Evolutionary conservation across 78 protist species (phyloP), one percentile per base, ranked within the genome.

Genomic region (Tieghemostelium lacteum): DNA sequence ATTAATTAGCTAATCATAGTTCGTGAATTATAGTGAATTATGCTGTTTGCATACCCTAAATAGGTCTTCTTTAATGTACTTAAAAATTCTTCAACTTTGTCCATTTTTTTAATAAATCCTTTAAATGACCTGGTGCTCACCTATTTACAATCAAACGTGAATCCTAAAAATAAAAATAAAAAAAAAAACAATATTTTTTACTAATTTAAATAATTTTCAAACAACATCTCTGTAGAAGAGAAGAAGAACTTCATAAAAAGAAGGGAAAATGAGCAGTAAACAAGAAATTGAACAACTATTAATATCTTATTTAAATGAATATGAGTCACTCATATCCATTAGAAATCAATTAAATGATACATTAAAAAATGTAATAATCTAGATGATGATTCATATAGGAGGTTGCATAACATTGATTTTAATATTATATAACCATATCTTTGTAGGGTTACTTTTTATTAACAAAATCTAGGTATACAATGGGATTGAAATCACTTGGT

Each of bases 401-500:
- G n/a, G n/a, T 10, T 45, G 10, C 52, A 6, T 45, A 6, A 14
- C 52, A 10, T 45, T 45, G 52, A 45, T 45, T 14, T 10, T 10
- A 45, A 45, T 10, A 45, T 14, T 45, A 45, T 45, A 45, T 14
- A 6, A 45, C 10, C 10, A 14, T 14, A 45, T 14, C 10, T 45
- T 45, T 14, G n/a, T 10, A 76, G 87, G 88, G 88, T 12, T 78
- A 78, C 36, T 78, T 78, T 66, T 39, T 66, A 39, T 22, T 78
- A 66, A 67, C 60, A 24, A 78, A 78, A 67, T 78, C 88, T 37
- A 78, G 74, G 57, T 65, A 61, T 26, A 54, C 88, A 26, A 78
- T 78, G 88, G 88, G 88, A n/a, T 29, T 66, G 36, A 78, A 66
- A 57, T 64, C 88, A 67, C 34, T 66, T 2, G 88, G 88, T 17